Percentiles rank a stretch among this genome's conserved stretches.
These are phyloP conservation scores for Amphibolis antarctica DNA, from an alignment of 106 monocot species.

Conservation along the genomic window DNA sequence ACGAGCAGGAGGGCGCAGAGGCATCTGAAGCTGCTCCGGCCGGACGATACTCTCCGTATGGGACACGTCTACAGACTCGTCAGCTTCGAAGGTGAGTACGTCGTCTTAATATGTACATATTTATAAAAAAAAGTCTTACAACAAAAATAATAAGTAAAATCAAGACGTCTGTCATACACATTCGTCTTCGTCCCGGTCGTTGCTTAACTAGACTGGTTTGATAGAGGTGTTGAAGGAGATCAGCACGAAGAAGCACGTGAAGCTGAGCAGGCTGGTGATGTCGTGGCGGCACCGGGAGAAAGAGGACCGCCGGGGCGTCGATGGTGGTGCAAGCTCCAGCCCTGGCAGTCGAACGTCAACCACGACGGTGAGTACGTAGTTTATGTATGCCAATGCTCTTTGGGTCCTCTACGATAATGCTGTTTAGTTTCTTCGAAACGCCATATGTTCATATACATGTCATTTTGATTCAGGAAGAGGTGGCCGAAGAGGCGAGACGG, in stretches of 20 bases:
- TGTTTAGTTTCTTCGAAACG: background rate
- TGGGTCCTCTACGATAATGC: too few species aligned
- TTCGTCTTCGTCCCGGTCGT: background rate
- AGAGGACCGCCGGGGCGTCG: conserved; percentile 3
- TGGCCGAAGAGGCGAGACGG: background rate
- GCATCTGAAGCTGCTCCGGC: conserved; percentile 20
- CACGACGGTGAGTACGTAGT: too few species aligned
- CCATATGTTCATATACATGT: background rate
- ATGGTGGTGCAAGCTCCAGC: conserved; percentile 1
- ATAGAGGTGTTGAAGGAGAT: conserved; percentile 48
- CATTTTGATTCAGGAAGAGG: background rate
- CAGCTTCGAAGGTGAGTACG: conserved; percentile 20
- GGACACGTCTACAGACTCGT: conserved; percentile 21
- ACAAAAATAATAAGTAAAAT: background rate
- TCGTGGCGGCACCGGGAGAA: conserved; percentile 2
- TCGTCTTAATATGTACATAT: too few species aligned
- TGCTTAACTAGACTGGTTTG: background rate
- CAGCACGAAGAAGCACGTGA: conserved; percentile 30
- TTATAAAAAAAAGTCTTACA: too few species aligned
- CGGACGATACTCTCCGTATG: conserved; percentile 15
- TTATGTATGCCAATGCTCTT: too few species aligned
- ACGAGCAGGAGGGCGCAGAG: background rate
- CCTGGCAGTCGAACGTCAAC: background rate
- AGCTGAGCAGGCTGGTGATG: conserved; percentile 22
- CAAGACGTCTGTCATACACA: background rate